A percentile compares a stretch with the other conserved stretches of the same genome.
Conservation (phyloP, 176 grass and related monocot genomes). For the Triticum turgidum region DNA sequence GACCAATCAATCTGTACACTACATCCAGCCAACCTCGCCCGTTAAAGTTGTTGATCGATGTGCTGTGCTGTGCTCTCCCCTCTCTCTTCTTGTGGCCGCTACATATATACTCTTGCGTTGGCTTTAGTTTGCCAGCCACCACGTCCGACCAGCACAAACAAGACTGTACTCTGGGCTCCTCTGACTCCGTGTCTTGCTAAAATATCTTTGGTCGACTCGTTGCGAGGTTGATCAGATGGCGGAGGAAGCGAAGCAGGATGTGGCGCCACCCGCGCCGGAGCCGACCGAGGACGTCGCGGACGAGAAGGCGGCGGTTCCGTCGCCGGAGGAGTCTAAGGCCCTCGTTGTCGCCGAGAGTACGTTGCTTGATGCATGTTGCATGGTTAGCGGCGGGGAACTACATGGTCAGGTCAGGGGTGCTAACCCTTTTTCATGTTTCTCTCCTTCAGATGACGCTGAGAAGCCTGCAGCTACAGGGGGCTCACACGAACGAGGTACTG, state of each 20-base stretch:
- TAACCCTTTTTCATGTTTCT: conserved; percentile 1
- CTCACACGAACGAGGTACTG: conserved; percentile 49
- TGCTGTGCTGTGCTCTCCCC: background rate
- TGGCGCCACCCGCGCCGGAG: conserved; percentile 13
- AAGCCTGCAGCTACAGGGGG: conserved; percentile 26
- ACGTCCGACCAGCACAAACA: background rate
- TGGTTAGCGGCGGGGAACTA: background rate
- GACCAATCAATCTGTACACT: conserved; percentile 3
- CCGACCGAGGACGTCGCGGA: conserved; percentile 44
- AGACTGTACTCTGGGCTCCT: background rate
- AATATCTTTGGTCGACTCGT: background rate
- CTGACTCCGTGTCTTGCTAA: background rate
- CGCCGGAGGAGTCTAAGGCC: conserved; percentile 30
- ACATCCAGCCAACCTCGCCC: background rate
- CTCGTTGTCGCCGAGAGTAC: conserved; percentile 37
- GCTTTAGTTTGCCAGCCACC: background rate
- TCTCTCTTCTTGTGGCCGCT: background rate
- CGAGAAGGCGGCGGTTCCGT: conserved; percentile 33
- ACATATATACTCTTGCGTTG: background rate
- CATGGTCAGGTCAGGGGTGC: background rate
- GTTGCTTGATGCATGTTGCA: background rate
- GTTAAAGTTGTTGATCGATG: background rate
- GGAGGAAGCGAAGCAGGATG: conserved; percentile 37
- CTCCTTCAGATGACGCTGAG: conserved; percentile 33
- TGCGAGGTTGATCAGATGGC: conserved; percentile 24